Percentiles rank a stretch among this genome's conserved stretches.
Evolutionary conservation across 306 rosid species (phyloP).

Genomic region (Pyrus communis): DNA sequence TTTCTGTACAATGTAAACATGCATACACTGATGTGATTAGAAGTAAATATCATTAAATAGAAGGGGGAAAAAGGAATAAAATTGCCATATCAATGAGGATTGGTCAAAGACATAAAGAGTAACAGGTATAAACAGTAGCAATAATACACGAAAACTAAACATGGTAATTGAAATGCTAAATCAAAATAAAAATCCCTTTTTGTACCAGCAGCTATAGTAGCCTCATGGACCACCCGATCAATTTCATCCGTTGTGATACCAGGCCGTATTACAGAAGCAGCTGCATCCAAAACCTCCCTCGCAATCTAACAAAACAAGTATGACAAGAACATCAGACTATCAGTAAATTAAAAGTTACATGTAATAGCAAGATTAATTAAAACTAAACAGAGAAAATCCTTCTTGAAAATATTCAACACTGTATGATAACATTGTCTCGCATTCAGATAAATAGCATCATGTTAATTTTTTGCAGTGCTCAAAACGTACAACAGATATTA

Average conservation of each 20-base stretch:
- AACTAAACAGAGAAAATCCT: neutral
- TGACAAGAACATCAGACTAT: neutral
- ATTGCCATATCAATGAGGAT: neutral
- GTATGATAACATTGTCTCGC: neutral
- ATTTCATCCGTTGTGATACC: constrained; percentile 96
- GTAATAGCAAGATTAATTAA: neutral
- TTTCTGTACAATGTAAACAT: neutral
- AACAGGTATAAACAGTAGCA: neutral
- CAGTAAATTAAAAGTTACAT: neutral
- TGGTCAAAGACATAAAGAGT: neutral
- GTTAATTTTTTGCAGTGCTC: neutral
- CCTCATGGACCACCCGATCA: constrained; percentile 86
- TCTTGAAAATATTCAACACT: neutral
- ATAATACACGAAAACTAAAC: neutral
- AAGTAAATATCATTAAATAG: neutral
- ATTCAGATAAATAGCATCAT: neutral
- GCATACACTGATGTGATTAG: neutral
- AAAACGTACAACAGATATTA: neutral
- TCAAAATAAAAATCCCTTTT: constrained; percentile 5
- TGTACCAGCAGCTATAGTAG: constrained; percentile 83
- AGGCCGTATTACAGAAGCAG: constrained; percentile 73
- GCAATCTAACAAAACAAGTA: constrained; percentile 39
- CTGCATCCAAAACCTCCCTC: constrained; percentile 88
- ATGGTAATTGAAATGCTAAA: neutral
- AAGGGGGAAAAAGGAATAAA: neutral